Base-by-base conservation (phyloP, 1,139 yeast species). In the Lodderomyces metapsilosis region DNA sequence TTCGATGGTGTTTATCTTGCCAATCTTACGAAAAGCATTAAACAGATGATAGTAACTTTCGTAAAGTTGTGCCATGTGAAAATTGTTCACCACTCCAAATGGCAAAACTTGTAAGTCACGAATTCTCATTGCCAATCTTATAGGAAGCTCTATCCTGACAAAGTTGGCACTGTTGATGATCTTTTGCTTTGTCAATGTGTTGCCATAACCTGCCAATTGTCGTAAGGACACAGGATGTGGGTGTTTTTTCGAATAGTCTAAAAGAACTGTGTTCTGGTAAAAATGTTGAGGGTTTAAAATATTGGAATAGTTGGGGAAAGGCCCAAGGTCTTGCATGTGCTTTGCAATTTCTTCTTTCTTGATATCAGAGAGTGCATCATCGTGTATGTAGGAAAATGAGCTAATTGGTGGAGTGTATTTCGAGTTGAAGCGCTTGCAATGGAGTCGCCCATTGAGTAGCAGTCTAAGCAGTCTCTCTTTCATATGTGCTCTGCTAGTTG, bases 161-260 rank as follows among this genome's bases (percentile, higher is more conserved):
- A 91, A 91, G 56, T 86, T 88, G 23, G 96, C 97, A 47, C 92
- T 82, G 35, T 82, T 71, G 10, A 91, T 66, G 40, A 92, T 74
- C 64, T 91, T 89, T 36, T 84, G 88, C 47, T 78, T 78, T n/a
- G 89, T 86, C 40, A 91, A 64, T 43, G 78, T 78, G 54, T 84
- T 84, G 37, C 96, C 97, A 59, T 84, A 92, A 39, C 89, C 91
- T 1, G 96, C 96, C 51, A 91, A 64, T 54, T 91, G 97, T 45
- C 89, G 72, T 22, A 92, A 63, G 1, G 96, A 84, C 16, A 92
- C 95, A 0, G 98, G 96, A 56, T 88, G 88, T 0, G 96, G 92
- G n/a, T 71, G 64, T 49, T 80, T 77, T 43, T 74, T 68, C 52
- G 67, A 61, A 76, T 88, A 89, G 38, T 77, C 76, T 59, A 82